Evolutionary conservation across 129 eudicot genomes (phyloP).

Genomic region (Flaveria linearis): DNA sequence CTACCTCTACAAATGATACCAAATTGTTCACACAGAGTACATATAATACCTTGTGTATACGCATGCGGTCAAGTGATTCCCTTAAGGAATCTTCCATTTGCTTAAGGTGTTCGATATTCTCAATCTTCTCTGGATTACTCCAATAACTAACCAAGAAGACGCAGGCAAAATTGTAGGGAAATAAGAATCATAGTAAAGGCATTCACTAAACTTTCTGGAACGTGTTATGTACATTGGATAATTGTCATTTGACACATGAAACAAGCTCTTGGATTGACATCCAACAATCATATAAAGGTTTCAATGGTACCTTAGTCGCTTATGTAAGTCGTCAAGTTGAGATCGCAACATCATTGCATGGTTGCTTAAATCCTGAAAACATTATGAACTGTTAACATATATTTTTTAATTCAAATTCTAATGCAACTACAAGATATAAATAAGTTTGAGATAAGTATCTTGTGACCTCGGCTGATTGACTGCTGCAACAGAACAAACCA

Average conservation of each 20-base stretch:
- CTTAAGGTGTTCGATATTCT: slow-evolving; percentile 72
- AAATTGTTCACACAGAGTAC: not conserved
- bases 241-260: slow-evolving; percentile 9
- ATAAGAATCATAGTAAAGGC: not conserved
- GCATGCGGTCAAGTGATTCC: slow-evolving; percentile 63
- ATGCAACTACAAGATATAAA: slow-evolving; percentile 23
- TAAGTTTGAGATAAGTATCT: slow-evolving; percentile 21
- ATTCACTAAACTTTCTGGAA: not conserved
- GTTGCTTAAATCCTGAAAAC: slow-evolving; percentile 62
- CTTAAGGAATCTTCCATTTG: slow-evolving; percentile 83
- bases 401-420: slow-evolving; percentile 11
- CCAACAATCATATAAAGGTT: not conserved
- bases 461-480: slow-evolving; percentile 77
- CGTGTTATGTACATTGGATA: not conserved
- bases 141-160: slow-evolving; percentile 56
- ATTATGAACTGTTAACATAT: slow-evolving; percentile 4
- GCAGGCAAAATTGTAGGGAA: not conserved
- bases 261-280: slow-evolving; percentile 9
- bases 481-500: slow-evolving; percentile 59
- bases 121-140: slow-evolving; percentile 81
- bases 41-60: slow-evolving; percentile 62
- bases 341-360: slow-evolving; percentile 61
- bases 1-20: not conserved
- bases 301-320: slow-evolving; percentile 50
- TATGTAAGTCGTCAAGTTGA: slow-evolving; percentile 65